Base-by-base conservation (phyloP, 352 stramenopile species). In the Aphanomyces euteiches region DNA sequence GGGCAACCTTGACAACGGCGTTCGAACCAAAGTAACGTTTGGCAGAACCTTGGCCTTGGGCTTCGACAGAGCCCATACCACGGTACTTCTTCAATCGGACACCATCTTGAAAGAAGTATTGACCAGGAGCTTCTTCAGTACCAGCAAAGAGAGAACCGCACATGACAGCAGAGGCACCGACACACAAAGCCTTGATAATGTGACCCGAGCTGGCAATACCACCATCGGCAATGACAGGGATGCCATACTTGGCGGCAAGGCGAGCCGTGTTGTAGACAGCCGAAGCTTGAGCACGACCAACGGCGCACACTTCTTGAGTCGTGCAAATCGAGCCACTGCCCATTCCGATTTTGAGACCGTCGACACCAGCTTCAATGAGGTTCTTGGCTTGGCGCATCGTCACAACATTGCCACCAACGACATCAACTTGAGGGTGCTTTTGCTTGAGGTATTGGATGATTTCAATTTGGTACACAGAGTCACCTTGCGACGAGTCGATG, bases 31-130 rank as follows among this genome's bases (percentile, higher is more conserved):
- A 97, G 83, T 97, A 97, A 47, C 92, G 88, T 83, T 97, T 97
- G 64, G 85, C 95, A 39, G 89, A 98, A 37, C 97, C 97, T 75
- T 99, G 96, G 21, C 84, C 93, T 97, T 99, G 99, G 56, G 98
- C 97, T 79, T 99, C 98, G 36, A 99, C 92, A 65, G 93, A 99
- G 63, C 97, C 97, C 98, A 99, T 99, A 71, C 98, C 98, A 75
- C 97, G 92, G 86, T 99, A 99, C 78, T 98, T 97, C 83, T 99
- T 99, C 39, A 99, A 83, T 66, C 98, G 95, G 67, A 99, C 97
- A 50, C 98, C 98, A 78, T 99, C 97, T 86, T 99, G 97, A 85
- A 99, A 99, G 78, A 99, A 99, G 85, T 99, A 99, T 78, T 99
- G 96, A 37, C 98, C 98, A 4, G 98, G 98, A 36, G 97, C 93